Evolutionary conservation across 495 filamentous ascomycete species (phyloP).

Genomic region (Cenococcum geophilum): DNA sequence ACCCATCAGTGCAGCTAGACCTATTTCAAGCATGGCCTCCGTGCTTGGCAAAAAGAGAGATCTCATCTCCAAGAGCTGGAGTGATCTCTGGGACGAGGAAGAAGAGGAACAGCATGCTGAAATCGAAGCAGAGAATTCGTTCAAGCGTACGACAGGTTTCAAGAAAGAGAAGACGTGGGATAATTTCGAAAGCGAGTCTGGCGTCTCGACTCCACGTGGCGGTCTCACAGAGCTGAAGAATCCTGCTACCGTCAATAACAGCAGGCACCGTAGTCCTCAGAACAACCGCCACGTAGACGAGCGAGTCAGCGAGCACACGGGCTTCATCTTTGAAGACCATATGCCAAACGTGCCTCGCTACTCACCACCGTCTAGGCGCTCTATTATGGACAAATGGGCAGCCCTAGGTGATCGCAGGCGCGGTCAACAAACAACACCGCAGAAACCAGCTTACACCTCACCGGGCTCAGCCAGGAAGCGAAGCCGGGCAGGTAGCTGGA

Average conservation of each 20-base stretch:
- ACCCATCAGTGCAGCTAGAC: slow-evolving; percentile 58
- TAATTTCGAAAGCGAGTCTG: slow-evolving; percentile 24
- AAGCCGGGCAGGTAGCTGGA: slow-evolving; percentile 30
- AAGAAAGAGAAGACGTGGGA: slow-evolving; percentile 32
- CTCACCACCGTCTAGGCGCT: slow-evolving; percentile 48
- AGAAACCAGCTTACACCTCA: slow-evolving; percentile 24
- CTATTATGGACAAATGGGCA: slow-evolving; percentile 76
- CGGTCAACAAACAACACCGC: slow-evolving; percentile 42
- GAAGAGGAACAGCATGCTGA: slow-evolving; percentile 47
- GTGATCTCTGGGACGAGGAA: slow-evolving; percentile 92
- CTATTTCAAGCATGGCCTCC: slow-evolving; percentile 61
- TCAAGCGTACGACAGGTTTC: slow-evolving; percentile 13
- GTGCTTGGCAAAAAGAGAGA: slow-evolving; percentile 72
- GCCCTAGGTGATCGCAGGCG: slow-evolving; percentile 74
- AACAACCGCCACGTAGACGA: slow-evolving; percentile 16
- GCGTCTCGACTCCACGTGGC: slow-evolving; percentile 35
- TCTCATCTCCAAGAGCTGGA: slow-evolving; percentile 90
- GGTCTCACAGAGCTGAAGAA: slow-evolving; percentile 38
- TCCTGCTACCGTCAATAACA: slow-evolving; percentile 34
- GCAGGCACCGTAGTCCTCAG: slow-evolving; percentile 30
- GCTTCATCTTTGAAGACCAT: slow-evolving; percentile 62
- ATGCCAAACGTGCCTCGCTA: slow-evolving; percentile 47
- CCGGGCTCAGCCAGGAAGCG: slow-evolving; percentile 29
- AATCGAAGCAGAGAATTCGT: slow-evolving; percentile 31
- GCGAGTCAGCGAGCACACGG: slow-evolving; percentile 54